Base-by-base conservation (phyloP, 768 basidiomycete species). In the Hericium rajendrae region DNA sequence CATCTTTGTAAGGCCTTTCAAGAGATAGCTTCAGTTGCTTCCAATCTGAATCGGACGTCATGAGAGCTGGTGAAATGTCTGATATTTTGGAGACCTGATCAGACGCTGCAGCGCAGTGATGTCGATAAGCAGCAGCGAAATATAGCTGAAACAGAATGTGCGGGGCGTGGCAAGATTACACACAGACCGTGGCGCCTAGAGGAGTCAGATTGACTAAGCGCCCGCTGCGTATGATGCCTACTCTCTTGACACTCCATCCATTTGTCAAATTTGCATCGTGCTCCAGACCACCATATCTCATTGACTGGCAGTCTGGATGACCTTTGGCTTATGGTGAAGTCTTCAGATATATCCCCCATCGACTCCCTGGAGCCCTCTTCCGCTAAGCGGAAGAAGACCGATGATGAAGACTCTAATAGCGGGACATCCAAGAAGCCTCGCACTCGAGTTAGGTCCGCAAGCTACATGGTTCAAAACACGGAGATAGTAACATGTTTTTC, bases 1-100 rank as follows among this genome's bases (percentile, higher is more conserved):
- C 89, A 64, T 90, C 85, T 68, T 85, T 90, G 73, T 91, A 91
- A 0, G 87, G 88, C 40, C 82, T 75, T 66, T 93, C 90, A 37
- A 93, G 76, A 1, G 88, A 84, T 10, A 91, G 72, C 59, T 72
- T 84, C 39, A 84, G 72, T 60, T 77, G 77, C 65, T 79, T 83
- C 80, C 83, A 86, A 9, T 32, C 32, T 32, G 9, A 73, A 66
- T 11, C 75, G 75, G 38, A 66, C 65, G 11, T 67, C 51, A 39
- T 22, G 26, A 40, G 15, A 48, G 11, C 5, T 15, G 6, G 32
- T 32, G 32, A 32, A 32, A 32, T 32, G 32, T 32, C 32, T 32
- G 32, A 10, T 32, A 32, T 32, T 26, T 26, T 32, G 32, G 32
- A 32, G 32, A 6, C 32, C 32, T 32, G 32, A 26, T 26, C 26